phyloP scores from a whole-genome alignment of 2,329 filamentous ascomycete genomes.

The Colletotrichum sp. region DNA sequence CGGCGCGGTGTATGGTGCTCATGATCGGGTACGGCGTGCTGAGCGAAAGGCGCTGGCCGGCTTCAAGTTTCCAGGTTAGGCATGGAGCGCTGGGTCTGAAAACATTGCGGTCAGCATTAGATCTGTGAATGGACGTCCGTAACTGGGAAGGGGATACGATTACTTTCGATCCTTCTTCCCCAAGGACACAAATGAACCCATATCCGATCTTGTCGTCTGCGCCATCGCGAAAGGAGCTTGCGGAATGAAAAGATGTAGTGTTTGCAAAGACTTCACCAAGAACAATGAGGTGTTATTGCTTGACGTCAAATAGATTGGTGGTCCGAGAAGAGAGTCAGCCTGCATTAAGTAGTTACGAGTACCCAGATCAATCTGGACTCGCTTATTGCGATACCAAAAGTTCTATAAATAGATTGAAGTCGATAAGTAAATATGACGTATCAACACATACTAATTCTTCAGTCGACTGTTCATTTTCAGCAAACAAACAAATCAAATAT shows the following conservation, averaged over 20 bases:
- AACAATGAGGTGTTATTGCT: background rate
- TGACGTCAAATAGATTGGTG: background rate
- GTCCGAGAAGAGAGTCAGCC: background rate
- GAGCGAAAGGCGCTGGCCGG: background rate
- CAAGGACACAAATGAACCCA: background rate
- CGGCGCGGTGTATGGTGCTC: background rate
- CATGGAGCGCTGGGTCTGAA: background rate
- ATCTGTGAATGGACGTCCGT: background rate
- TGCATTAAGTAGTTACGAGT: background rate
- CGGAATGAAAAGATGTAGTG: background rate
- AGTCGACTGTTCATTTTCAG: too few species aligned
- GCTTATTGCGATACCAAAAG: too few species aligned
- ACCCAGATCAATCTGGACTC: too few species aligned
- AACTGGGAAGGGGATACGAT: background rate
- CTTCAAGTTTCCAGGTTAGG: background rate
- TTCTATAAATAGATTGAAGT: too few species aligned
- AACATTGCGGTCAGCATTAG: background rate
- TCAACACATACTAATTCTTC: accelerated
- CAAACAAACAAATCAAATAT: too few species aligned
- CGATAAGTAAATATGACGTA: too few species aligned
- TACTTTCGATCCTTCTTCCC: background rate
- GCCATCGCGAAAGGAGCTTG: background rate
- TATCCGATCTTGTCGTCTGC: background rate
- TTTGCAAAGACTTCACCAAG: background rate
- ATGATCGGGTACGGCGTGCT: background rate